A percentile compares a stretch with the other conserved stretches of the same genome.
Evolutionary conservation across 345 rosid species (phyloP).

Genomic region (rapeseed (Brassica napus)): DNA sequence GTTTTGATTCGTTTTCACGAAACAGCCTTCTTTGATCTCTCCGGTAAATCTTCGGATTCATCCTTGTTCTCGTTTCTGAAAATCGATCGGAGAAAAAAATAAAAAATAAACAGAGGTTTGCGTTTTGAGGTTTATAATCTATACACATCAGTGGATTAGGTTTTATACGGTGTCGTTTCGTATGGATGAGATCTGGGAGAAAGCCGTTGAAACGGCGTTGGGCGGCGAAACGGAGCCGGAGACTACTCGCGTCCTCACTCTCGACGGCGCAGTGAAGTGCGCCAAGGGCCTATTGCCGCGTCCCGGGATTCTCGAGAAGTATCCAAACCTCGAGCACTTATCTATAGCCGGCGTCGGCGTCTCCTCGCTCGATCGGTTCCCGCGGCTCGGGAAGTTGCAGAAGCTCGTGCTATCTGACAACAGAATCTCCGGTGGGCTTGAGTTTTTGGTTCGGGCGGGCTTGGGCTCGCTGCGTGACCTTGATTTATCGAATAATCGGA

Average conservation of each 20-base stretch:
- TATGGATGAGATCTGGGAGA: constrained; percentile 86
- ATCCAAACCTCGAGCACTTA: constrained; percentile 62
- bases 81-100: background rate
- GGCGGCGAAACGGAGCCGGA: constrained; percentile 57
- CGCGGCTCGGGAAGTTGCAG: constrained; percentile 56
- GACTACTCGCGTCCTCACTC: constrained; percentile 50
- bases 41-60: background rate
- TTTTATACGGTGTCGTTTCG: too few relatives aligned
- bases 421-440: constrained; percentile 67
- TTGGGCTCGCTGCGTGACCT: constrained; percentile 64
- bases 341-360: constrained; percentile 68
- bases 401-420: constrained; percentile 70
- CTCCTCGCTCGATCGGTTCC: constrained; percentile 71
- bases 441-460: constrained; percentile 64
- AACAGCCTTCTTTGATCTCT: background rate
- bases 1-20: background rate
- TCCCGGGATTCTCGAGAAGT: constrained; percentile 53
- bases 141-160: background rate
- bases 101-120: background rate
- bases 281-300: constrained; percentile 63
- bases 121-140: background rate
- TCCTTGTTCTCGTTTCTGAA: background rate
- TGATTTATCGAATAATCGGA: constrained; percentile 71
- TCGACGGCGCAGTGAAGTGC: constrained; percentile 81
- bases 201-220: constrained; percentile 68